A percentile compares a stretch with the other conserved stretches of the same genome.
Evolutionary conservation across 352 stramenopile genomes (phyloP).

Genomic region (Phytophthora palmivora): DNA sequence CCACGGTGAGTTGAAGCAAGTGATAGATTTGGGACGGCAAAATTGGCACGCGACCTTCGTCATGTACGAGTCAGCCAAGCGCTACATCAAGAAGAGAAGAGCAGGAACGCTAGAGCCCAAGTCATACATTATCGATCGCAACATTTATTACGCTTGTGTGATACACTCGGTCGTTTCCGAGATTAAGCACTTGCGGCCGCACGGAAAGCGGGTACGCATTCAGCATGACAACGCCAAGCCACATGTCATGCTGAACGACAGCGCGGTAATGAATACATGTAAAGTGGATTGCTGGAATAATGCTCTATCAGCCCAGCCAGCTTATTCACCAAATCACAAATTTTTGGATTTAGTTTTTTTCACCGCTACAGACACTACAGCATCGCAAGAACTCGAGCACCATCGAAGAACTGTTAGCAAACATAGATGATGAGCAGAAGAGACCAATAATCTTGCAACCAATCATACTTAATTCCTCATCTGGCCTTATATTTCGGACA

Average conservation of each 20-base stretch:
- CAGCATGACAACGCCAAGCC: slow-evolving; percentile 24
- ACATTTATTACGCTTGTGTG: slow-evolving; percentile 20
- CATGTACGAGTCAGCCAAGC: slow-evolving; percentile 12
- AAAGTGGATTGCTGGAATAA: slow-evolving; percentile 4
- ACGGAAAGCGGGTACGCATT: slow-evolving; percentile 2
- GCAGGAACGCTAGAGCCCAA: slow-evolving; percentile 32
- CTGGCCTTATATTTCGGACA: too few species aligned
- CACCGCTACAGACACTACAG: slow-evolving; percentile 17
- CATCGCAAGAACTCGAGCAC: slow-evolving; percentile 2
- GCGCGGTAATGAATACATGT: background rate
- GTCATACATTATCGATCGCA: slow-evolving; percentile 18
- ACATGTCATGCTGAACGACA: slow-evolving; percentile 14
- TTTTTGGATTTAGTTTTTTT: slow-evolving; percentile 9
- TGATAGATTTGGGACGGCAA: slow-evolving; percentile 20
- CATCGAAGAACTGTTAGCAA: background rate
- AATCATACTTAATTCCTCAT: too few species aligned
- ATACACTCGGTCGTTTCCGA: slow-evolving; percentile 13
- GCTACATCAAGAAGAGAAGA: slow-evolving; percentile 22
- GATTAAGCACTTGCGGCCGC: background rate
- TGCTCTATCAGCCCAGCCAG: background rate
- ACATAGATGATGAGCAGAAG: too few species aligned
- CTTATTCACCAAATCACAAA: slow-evolving; percentile 13
- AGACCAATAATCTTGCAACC: too few species aligned
- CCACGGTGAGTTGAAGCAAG: slow-evolving; percentile 5
- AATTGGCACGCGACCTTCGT: slow-evolving; percentile 30